A percentile compares a stretch with the other conserved stretches of the same genome.
Conservation (phyloP, 495 filamentous ascomycete species). For the Melanomma pulvis-pyrius region DNA sequence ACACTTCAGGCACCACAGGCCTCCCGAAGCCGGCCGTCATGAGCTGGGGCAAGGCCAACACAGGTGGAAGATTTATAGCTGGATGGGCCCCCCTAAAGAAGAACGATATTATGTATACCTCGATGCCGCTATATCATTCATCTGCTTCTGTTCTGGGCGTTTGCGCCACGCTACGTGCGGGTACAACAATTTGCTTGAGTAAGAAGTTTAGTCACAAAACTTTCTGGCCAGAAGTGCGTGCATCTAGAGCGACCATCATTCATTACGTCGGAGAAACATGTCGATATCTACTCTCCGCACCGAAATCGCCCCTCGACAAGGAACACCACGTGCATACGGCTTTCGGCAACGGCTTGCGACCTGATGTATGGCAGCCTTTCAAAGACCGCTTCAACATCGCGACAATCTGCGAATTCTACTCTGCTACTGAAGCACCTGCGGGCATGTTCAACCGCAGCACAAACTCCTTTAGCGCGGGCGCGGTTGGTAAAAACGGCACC, state of each 20-base stretch:
- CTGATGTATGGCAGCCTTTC: conserved; percentile 89
- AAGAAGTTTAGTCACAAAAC: conserved; percentile 79
- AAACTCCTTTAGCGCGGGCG: conserved; percentile 76
- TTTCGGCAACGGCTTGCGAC: conserved; percentile 88
- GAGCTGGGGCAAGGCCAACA: conserved; percentile 69
- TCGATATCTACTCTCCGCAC: conserved; percentile 80
- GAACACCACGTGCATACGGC: conserved; percentile 78
- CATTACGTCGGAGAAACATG: conserved; percentile 97
- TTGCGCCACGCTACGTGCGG: conserved; percentile 57
- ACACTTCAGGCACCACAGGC: conserved; percentile 53
- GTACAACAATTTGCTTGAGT: conserved; percentile 70
- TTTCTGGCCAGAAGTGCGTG: conserved; percentile 81
- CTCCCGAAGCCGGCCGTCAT: conserved; percentile 89
- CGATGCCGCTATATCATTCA: conserved; percentile 94
- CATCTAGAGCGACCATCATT: conserved; percentile 74
- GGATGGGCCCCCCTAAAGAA: conserved; percentile 60
- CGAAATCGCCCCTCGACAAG: conserved; percentile 71
- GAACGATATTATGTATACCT: conserved; percentile 82
- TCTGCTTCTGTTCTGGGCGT: conserved; percentile 77
- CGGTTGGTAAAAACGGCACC: conserved; percentile 76
- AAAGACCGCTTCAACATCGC: conserved; percentile 84
- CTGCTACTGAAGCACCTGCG: conserved; percentile 76
- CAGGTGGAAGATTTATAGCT: conserved; percentile 57
- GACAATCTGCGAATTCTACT: conserved; percentile 86
- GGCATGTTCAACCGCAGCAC: conserved; percentile 75